Conservation (phyloP, 306 rosid genomes). For the Sindora glabra region DNA sequence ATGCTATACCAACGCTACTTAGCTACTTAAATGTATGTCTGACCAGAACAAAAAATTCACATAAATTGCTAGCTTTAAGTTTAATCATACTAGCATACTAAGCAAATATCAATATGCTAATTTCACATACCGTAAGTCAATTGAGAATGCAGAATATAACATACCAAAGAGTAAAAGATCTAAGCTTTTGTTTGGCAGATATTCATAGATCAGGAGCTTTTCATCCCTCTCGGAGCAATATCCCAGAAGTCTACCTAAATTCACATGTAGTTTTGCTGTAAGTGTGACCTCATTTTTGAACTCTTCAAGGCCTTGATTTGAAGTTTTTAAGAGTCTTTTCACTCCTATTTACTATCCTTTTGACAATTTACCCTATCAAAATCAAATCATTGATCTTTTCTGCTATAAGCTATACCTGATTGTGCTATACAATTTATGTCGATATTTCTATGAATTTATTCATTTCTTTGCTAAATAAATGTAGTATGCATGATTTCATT, state of each 20-base stretch:
- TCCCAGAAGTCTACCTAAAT: constrained; percentile 15
- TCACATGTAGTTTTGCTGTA: constrained; percentile 18
- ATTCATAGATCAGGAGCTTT: constrained; percentile 19
- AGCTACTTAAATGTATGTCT: not conserved
- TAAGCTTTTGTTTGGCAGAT: constrained; percentile 18
- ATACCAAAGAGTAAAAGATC: constrained; percentile 16
- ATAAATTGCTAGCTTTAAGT: not conserved
- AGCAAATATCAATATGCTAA: not conserved
- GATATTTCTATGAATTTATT: too few relatives aligned
- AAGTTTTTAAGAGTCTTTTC: constrained; percentile 19
- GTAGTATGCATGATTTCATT: too few relatives aligned
- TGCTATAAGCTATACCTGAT: constrained; percentile 4
- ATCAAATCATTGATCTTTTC: not conserved
- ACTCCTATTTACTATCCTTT: constrained; percentile 18
- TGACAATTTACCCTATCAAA: constrained; percentile 6
- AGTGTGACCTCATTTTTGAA: constrained; percentile 18
- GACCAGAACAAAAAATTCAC: not conserved
- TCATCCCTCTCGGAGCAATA: constrained; percentile 18
- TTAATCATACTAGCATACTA: not conserved
- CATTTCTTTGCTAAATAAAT: too few relatives aligned
- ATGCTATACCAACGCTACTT: too few relatives aligned
- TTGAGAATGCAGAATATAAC: not conserved
- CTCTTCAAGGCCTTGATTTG: constrained; percentile 28
- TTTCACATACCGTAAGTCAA: not conserved
- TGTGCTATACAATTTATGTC: too few relatives aligned